Evolutionary conservation across 345 rosid species (phyloP), one percentile per base, ranked within the genome.

Genomic region (Salix koriyanagi): DNA sequence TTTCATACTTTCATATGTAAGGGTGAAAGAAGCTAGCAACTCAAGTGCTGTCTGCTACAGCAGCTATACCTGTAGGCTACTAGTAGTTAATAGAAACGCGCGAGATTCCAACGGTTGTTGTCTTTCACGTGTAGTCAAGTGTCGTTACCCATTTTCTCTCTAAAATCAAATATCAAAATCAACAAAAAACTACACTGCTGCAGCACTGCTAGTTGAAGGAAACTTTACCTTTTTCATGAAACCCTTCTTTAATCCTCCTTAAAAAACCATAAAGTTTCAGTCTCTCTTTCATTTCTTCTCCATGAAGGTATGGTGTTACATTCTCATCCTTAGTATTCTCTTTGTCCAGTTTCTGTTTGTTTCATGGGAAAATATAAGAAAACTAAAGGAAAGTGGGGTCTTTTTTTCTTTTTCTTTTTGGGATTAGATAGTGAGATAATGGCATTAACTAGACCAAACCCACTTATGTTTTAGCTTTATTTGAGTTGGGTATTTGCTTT

Each of bases 11-110:
- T 32, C 34, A 32, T 2, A 30, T 32, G 34, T 4, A 32, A 5
- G 37, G 37, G 37, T 34, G 37, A 34, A 34, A 34, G 37, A 34
- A 34, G 37, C 37, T 4, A 34, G 37, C 37, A 34, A 5, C 37
- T 4, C 37, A 34, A 34, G 37, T 34, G 37, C 37, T 34, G 37
- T 34, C 37, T 34, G 37, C 37, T 5, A 34, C 37, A 34, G 37
- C 6, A 34, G 50, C 50, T 44, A 44, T 44, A 4, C 50, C 13
- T 12, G 50, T 44, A 44, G 16, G 16, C 50, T 44, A 44, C 50
- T 44, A 44, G 67, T 39, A 13, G 65, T 72, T 72, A 72, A 72
- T n/a, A 56, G n/a, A 52, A 72, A 72, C 75, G 65, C 75, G 75
- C 66, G 66, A 72, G 66, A 36, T 21, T 8, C 46, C n/a, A 14